Percentiles rank a stretch among this genome's conserved stretches.
Evolutionary conservation across 1,284 basidiomycete genomes (phyloP).

Genomic region (Melanopsichium pennsylvanicum): DNA sequence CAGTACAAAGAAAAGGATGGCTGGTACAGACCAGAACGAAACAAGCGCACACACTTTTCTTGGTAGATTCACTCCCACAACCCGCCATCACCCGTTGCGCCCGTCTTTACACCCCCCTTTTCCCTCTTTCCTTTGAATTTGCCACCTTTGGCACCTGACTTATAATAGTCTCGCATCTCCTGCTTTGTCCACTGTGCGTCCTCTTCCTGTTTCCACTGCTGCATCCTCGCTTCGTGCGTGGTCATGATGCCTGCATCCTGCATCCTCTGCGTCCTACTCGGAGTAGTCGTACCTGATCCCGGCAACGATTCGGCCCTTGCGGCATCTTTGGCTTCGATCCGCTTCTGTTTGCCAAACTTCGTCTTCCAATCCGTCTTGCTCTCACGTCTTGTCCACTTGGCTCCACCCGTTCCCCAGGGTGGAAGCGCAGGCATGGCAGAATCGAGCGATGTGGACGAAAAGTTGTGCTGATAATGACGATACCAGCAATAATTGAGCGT

Average conservation of each 20-base stretch:
- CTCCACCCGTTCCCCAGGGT: slow-evolving; percentile 37
- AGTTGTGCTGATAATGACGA: slow-evolving; percentile 34
- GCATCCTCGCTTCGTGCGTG: slow-evolving; percentile 39
- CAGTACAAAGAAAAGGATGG: no score
- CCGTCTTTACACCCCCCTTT: slow-evolving; percentile 57
- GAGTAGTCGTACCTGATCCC: slow-evolving; percentile 38
- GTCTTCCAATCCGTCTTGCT: slow-evolving; percentile 60
- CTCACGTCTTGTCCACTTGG: slow-evolving; percentile 59
- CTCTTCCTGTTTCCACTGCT: slow-evolving; percentile 53
- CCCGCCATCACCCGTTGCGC: slow-evolving; percentile 43
- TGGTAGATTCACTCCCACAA: slow-evolving; percentile 52
- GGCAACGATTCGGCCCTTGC: slow-evolving; percentile 38
- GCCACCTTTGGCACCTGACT: slow-evolving; percentile 54
- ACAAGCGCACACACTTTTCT: no score
- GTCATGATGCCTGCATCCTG: slow-evolving; percentile 51
- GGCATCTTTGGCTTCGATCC: slow-evolving; percentile 41
- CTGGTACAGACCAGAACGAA: no score
- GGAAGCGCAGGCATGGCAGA: slow-evolving; percentile 21
- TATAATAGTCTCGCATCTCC: slow-evolving; percentile 59
- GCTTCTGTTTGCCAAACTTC: slow-evolving; percentile 36
- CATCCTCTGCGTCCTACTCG: slow-evolving; percentile 49
- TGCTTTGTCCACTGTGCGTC: slow-evolving; percentile 42
- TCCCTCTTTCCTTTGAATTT: slow-evolving; percentile 58
- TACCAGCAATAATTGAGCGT: slow-evolving; percentile 63
- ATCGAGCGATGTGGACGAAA: slow-evolving; percentile 24